These are phyloP conservation scores for Ramichloridium luteum DNA, from an alignment of 2,329 filamentous ascomycete species.

Conservation along the genomic window DNA sequence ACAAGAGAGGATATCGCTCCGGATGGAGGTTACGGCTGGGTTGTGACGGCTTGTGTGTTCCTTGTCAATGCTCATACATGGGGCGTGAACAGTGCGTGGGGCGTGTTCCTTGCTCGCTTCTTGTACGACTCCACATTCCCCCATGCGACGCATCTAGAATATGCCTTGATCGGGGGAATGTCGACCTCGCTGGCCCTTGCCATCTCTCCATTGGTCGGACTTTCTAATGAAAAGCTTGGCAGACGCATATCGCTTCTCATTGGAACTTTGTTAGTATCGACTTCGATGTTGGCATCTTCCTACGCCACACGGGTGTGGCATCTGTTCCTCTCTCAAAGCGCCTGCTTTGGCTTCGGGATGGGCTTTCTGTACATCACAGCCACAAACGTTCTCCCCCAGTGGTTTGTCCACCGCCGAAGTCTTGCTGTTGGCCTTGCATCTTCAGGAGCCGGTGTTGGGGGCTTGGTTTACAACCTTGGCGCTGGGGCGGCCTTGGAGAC, in stretches of 20 bases:
- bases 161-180: slow-evolving; percentile 62
- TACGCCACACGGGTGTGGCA: slow-evolving; percentile 61
- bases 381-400: slow-evolving; percentile 55
- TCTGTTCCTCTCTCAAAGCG: slow-evolving; percentile 57
- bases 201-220: slow-evolving; percentile 53
- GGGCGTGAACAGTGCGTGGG: slow-evolving; percentile 38
- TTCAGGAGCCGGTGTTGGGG: slow-evolving; percentile 60
- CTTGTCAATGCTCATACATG: slow-evolving; percentile 32
- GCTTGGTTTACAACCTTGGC: slow-evolving; percentile 53
- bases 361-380: slow-evolving; percentile 60
- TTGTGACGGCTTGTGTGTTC: slow-evolving; percentile 33
- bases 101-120: slow-evolving; percentile 64
- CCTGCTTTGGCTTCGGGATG: slow-evolving; percentile 62
- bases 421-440: slow-evolving; percentile 55
- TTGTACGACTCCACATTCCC: slow-evolving; percentile 49
- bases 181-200: slow-evolving; percentile 53
- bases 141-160: slow-evolving; percentile 49
- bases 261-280: slow-evolving; percentile 51
- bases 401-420: slow-evolving; percentile 56
- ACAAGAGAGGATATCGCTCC: slow-evolving; percentile 33
- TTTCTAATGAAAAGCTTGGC: slow-evolving; percentile 45
- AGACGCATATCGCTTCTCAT: slow-evolving; percentile 50
- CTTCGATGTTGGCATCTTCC: slow-evolving; percentile 54
- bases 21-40: slow-evolving; percentile 48
- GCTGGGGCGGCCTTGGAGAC: slow-evolving; percentile 52